Conservation (phyloP, 2,329 filamentous ascomycete species). For the Westerdykella sp. region DNA sequence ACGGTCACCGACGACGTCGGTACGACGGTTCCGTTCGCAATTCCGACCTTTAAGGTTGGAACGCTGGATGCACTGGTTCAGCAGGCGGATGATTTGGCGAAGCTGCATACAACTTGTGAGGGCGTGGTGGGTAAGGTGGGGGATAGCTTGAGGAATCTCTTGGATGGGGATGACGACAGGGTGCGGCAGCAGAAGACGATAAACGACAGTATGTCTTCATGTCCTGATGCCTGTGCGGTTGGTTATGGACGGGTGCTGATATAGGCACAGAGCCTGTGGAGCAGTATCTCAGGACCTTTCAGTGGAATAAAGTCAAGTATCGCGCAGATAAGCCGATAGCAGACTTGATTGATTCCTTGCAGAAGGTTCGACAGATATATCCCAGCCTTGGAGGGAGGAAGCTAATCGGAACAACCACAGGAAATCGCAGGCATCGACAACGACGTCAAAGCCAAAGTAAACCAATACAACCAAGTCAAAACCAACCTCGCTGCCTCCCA, state of each 20-base stretch:
- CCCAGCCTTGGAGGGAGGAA: neutral
- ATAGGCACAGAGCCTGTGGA: slow-evolving; percentile 74
- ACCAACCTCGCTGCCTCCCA: slow-evolving; percentile 74
- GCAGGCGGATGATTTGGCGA: slow-evolving; percentile 89
- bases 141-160: slow-evolving; percentile 74
- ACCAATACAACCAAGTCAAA: slow-evolving; percentile 89
- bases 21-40: slow-evolving; percentile 66
- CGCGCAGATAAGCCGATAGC: slow-evolving; percentile 82
- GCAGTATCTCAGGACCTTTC: slow-evolving; percentile 80
- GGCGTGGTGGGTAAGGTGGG: slow-evolving; percentile 80
- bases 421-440: slow-evolving; percentile 90
- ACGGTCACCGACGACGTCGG: slow-evolving; percentile 71
- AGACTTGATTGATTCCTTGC: slow-evolving; percentile 79
- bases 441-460: slow-evolving; percentile 90
- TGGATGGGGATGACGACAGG: slow-evolving; percentile 79
- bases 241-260: slow-evolving; percentile 5
- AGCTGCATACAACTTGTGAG: slow-evolving; percentile 75
- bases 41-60: slow-evolving; percentile 96
- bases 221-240: neutral
- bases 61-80: slow-evolving; percentile 91
- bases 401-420: slow-evolving; percentile 38
- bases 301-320: slow-evolving; percentile 98
- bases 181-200: slow-evolving; percentile 83
- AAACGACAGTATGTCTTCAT: slow-evolving; percentile 68
- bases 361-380: slow-evolving; percentile 57